Evolutionary conservation across 257 asterid genomes (phyloP).

Genomic region (Thymus mandschuricus): DNA sequence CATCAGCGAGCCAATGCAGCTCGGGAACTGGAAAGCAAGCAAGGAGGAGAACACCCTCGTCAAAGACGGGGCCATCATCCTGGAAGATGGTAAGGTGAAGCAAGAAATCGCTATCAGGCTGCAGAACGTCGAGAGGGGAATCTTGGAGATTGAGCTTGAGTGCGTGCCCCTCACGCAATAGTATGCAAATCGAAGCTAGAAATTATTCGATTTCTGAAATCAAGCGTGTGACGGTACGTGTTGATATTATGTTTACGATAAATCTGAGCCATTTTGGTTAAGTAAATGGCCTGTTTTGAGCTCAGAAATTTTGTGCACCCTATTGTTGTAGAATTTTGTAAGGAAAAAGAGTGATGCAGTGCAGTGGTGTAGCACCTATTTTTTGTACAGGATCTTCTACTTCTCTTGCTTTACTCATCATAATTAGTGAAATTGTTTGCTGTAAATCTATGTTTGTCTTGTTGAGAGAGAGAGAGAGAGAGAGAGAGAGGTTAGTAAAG

Average conservation of each 20-base stretch:
- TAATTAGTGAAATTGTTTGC: not conserved
- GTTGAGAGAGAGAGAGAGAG: too few species aligned
- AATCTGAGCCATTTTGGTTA: not conserved
- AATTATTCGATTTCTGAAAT: not conserved
- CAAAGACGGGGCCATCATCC: constrained; percentile 56
- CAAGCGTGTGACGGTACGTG: not conserved
- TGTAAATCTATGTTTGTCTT: not conserved
- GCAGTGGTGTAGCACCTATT: not conserved
- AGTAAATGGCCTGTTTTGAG: not conserved
- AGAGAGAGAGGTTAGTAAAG: not conserved
- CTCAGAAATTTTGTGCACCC: constrained; percentile 22
- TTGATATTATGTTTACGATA: not conserved
- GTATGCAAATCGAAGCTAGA: not conserved
- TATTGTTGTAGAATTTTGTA: constrained; percentile 14
- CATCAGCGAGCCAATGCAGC: constrained; percentile 50
- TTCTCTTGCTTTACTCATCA: not conserved
- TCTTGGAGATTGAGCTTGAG: constrained; percentile 85
- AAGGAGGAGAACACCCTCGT: constrained; percentile 63
- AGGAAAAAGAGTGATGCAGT: constrained; percentile 4
- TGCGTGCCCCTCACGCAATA: constrained; percentile 90
- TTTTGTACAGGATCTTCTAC: constrained; percentile 12
- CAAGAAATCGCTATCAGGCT: constrained; percentile 71
- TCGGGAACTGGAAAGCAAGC: constrained; percentile 56
- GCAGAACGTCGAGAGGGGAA: constrained; percentile 84
- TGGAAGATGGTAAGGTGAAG: constrained; percentile 68